Evolutionary conservation across 169 alveolate genomes (phyloP), one percentile per base, ranked within the genome.

Genomic region (Ichthyophthirius multifiliis): DNA sequence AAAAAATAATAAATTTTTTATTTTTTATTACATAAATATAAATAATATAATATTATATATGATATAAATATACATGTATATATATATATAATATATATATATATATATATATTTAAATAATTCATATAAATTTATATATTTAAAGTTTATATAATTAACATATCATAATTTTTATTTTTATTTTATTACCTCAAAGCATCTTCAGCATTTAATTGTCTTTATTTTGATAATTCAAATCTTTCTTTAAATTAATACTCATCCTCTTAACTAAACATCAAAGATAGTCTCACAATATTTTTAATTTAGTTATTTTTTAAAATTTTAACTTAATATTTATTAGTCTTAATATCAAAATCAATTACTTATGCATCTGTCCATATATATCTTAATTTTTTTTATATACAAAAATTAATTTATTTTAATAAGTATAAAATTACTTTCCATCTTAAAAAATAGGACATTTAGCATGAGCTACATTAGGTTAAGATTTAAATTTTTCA

Each of bases 361-460:
- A 92, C 90, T 5, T 82, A 62, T 4, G 89, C 94, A 16, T 92
- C 92, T 27, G 85, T 87, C 94, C 96, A 92, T 3, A 55, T 47
- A 47, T 92, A 90, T 45, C 78, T 86, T 34, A 5, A 27, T 31
- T 31, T 64, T 46, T 46, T 46, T 5, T 12, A 12, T 46, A 10
- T 5, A 46, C 5, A 46, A 12, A 10, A 16, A 12, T 46, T 3
- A 13, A 2, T 64, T 31, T 64, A 64, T 1, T 64, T 64, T 13
- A 34, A 15, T 31, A 3, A 64, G 5, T 12, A 10, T 46, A 46
- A 12, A 12, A 12, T 32, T 64, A 81, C 45, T 62, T 35, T 16
- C 85, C 71, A 41, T 83, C 75, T 27, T 80, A 90, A 65, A 55
- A 92, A 1, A 85, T 83, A 39, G 96, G 96, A 20, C 91, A 85